These are phyloP conservation scores for Urochloa ruziziensis DNA, from an alignment of 176 grass and related monocot genomes.

Conservation along the genomic window DNA sequence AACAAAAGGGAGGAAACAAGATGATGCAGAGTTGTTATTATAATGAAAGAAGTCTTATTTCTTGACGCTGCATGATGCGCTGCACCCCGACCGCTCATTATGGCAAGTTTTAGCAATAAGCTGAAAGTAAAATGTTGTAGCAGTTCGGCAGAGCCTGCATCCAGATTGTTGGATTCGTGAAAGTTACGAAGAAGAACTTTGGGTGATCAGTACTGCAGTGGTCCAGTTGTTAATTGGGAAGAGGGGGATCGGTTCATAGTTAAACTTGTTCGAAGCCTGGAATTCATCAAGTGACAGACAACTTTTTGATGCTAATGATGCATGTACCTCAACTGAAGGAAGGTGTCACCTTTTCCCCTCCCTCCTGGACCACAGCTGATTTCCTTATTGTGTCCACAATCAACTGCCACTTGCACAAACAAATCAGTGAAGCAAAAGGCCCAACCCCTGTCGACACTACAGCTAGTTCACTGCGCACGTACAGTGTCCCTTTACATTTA, in stretches of 20 bases:
- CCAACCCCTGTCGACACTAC: neutral
- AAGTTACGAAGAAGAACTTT: neutral
- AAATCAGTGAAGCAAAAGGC: neutral
- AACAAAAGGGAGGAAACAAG: neutral
- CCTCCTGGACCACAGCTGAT: neutral
- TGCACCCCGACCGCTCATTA: no score
- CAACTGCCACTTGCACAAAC: neutral
- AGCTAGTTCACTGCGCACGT: neutral
- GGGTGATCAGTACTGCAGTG: neutral
- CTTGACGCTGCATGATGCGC: no score
- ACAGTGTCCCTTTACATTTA: neutral
- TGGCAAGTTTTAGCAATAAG: no score
- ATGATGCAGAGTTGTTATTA: neutral
- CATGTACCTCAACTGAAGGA: slow-evolving; percentile 1
- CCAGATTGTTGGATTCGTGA: neutral
- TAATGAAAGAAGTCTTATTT: neutral
- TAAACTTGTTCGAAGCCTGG: neutral
- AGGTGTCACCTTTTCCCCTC: neutral
- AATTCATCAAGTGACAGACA: neutral
- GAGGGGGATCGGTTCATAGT: neutral
- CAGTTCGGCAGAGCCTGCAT: neutral
- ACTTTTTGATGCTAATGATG: slow-evolving; percentile 4
- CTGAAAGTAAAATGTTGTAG: neutral
- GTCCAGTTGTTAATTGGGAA: neutral
- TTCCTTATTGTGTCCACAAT: slow-evolving; percentile 8